These are phyloP conservation scores for Theobroma cacao DNA, from an alignment of 345 rosid genomes.

Conservation along the genomic window DNA sequence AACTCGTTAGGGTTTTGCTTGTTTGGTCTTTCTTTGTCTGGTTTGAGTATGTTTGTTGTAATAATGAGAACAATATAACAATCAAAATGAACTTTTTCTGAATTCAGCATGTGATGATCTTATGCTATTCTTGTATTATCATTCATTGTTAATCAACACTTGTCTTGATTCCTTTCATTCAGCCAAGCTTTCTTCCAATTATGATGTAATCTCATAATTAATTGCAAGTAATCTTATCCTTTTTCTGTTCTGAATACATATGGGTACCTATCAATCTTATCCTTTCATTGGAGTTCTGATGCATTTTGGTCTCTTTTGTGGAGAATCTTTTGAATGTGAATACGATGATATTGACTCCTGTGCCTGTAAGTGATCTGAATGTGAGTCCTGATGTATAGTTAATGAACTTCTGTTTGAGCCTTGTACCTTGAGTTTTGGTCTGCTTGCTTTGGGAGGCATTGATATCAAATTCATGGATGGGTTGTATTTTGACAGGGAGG, in stretches of 20 bases:
- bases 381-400: too few species aligned
- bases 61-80: not conserved
- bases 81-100: not conserved
- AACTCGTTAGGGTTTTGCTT: not conserved
- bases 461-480: too few species aligned
- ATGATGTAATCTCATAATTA: not conserved
- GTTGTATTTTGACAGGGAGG: too few species aligned
- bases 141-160: not conserved
- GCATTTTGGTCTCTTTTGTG: too few species aligned
- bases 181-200: not conserved
- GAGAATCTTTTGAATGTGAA: too few species aligned
- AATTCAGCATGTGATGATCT: not conserved
- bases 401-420: too few species aligned
- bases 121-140: not conserved
- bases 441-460: too few species aligned
- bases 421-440: too few species aligned
- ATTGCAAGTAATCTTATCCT: not conserved
- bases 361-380: too few species aligned
- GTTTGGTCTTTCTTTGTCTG: not conserved
- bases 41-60: too few species aligned
- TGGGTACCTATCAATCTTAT: not conserved
- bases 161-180: not conserved
- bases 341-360: too few species aligned
- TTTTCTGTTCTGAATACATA: not conserved
- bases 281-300: not conserved